Conservation (phyloP, 306 rosid species). For the Rubus idaeus region DNA sequence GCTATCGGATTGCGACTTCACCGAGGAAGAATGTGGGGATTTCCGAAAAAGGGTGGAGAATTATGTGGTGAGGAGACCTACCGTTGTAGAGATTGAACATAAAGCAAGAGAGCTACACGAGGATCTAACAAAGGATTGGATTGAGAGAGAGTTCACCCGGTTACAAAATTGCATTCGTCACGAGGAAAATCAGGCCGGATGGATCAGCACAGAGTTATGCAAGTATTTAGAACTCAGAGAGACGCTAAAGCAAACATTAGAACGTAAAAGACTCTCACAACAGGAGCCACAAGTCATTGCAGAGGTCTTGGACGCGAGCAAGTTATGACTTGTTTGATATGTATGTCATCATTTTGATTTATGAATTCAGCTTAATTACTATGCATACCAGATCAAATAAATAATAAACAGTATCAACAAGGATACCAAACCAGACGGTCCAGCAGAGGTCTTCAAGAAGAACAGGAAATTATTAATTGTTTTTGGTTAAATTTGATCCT, state of each 20-base stretch:
- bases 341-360: neutral
- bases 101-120: neutral
- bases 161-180: neutral
- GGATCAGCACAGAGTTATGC: neutral
- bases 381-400: neutral
- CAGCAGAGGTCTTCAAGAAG: too few species aligned
- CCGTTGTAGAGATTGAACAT: neutral
- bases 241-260: neutral
- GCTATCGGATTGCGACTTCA: slow-evolving; percentile 59
- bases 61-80: neutral
- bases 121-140: neutral
- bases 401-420: neutral
- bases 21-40: slow-evolving; percentile 37
- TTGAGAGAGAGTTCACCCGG: neutral
- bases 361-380: neutral
- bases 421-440: too few species aligned
- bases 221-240: neutral
- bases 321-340: neutral
- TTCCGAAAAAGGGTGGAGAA: neutral
- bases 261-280: neutral
- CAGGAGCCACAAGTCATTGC: neutral
- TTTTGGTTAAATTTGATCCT: too few species aligned
- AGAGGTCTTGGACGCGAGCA: neutral
- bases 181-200: neutral
- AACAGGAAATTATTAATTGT: too few species aligned